These are phyloP conservation scores for Thamnidium elegans DNA, from an alignment of 192 early-diverging fungal species.

Conservation along the genomic window DNA sequence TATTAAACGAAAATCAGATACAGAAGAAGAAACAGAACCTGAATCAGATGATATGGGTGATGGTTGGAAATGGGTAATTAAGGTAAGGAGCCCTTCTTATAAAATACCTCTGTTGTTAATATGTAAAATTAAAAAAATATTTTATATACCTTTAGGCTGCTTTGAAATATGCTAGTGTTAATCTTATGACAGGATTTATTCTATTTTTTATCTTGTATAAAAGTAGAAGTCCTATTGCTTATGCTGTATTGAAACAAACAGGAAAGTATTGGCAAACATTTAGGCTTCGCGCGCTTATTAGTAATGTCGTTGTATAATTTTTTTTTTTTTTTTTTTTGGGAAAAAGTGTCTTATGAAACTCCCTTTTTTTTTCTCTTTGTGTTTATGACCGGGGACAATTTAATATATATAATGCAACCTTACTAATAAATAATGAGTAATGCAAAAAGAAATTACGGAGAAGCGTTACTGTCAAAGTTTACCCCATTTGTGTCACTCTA, in stretches of 20 bases:
- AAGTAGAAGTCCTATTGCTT: constrained; percentile 19
- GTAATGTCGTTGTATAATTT: too few relatives aligned
- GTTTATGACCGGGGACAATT: too few relatives aligned
- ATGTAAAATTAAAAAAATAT: background rate
- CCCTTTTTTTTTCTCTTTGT: too few relatives aligned
- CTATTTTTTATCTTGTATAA: constrained; percentile 23
- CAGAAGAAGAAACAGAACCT: background rate
- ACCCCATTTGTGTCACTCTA: too few relatives aligned
- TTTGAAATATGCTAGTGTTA: constrained; percentile 30
- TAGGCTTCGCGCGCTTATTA: background rate
- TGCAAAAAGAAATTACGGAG: too few relatives aligned
- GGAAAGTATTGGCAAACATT: background rate
- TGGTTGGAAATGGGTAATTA: constrained; percentile 21
- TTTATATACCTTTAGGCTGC: constrained; percentile 21
- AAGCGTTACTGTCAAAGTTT: too few relatives aligned
- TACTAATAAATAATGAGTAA: too few relatives aligned
- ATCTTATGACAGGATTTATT: constrained; percentile 30
- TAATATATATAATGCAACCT: too few relatives aligned
- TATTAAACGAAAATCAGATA: background rate
- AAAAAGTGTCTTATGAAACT: too few relatives aligned
- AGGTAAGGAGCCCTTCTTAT: background rate
- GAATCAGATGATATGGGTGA: constrained; percentile 16
- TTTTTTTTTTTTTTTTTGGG: too few relatives aligned
- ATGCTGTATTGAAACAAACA: constrained; percentile 7
- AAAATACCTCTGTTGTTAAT: background rate